Evolutionary conservation across 495 filamentous ascomycete species (phyloP), one percentile per base, ranked within the genome.

Genomic region (Lophium mytilinum): DNA sequence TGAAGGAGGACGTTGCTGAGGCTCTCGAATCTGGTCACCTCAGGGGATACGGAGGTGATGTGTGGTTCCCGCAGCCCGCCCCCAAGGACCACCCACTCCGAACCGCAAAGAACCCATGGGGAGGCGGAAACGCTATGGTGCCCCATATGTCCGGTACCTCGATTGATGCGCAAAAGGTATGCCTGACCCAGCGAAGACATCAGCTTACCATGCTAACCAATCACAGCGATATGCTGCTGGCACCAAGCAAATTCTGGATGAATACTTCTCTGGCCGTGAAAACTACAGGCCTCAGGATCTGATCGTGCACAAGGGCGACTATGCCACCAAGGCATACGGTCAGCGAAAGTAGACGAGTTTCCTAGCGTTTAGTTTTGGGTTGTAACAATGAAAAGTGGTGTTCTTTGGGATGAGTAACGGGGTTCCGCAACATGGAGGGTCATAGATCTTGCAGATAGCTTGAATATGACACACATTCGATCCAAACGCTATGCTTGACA

Each of bases 121-220:
- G 91, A 60, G 93, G 90, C 62, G 93, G 93, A 67, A 97, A 97
- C 75, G 93, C 89, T 74, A 98, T 90, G 87, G 90, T 96, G 51
- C 89, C 93, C 48, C 93, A 98, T 82, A 94, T 98, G 89, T 91
- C 87, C 37, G 93, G 93, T 68, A 97, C 93, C 56, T 94, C 90
- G 52, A 85, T 98, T 68, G 93, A 98, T 71, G 93, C 93, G 34
- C 93, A 98, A 80, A 85, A 91, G 61, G 61, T 60, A 54, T 48
- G 60, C 47, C 5, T 9, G 11, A 40, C 33, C 33, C 24, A 6
- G 6, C 24, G 6, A 30, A 30, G 2, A 30, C 24, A 30, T 6
- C 24, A 30, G 6, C 24, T 2, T 6, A 3, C 2, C 3, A 30
- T 30, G 24, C 24, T 30, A 30, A 30, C 24, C 6, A 30, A 2